phyloP scores from a whole-genome alignment of 2,329 filamentous ascomycete species.

The Nemania sp. region DNA sequence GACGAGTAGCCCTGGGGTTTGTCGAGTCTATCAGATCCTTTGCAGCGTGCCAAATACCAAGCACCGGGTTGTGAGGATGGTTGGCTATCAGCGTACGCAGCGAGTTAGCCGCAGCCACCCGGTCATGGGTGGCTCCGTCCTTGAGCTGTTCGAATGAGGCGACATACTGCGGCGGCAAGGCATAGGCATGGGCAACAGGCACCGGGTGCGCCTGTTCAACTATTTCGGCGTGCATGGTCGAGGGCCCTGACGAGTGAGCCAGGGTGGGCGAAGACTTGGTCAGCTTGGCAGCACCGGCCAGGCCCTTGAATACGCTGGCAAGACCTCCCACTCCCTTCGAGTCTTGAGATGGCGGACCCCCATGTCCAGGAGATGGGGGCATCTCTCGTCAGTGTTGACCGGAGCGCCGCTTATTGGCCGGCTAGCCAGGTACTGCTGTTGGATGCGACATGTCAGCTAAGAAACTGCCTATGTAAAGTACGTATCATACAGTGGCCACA shows the following conservation, averaged over 20 bases:
- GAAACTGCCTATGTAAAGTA: slow-evolving; percentile 5
- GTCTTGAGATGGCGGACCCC: slow-evolving; percentile 55
- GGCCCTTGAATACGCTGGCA: slow-evolving; percentile 65
- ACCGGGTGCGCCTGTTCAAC: slow-evolving; percentile 51
- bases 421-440: slow-evolving; percentile 49
- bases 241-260: slow-evolving; percentile 44
- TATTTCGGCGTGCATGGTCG: slow-evolving; percentile 42
- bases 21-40: slow-evolving; percentile 65
- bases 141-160: slow-evolving; percentile 59
- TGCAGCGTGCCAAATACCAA: slow-evolving; percentile 67
- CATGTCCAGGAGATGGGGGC: slow-evolving; percentile 63
- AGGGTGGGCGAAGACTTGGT: slow-evolving; percentile 54
- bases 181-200: slow-evolving; percentile 46
- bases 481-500: background rate
- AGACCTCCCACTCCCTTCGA: slow-evolving; percentile 59
- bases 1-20: slow-evolving; percentile 57
- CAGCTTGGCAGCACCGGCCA: slow-evolving; percentile 57
- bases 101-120: slow-evolving; percentile 60
- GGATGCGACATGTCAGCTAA: slow-evolving; percentile 48
- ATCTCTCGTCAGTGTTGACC: slow-evolving; percentile 52
- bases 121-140: slow-evolving; percentile 54
- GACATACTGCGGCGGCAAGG: slow-evolving; percentile 56
- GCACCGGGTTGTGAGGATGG: slow-evolving; percentile 60
- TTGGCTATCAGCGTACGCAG: slow-evolving; percentile 60
- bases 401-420: slow-evolving; percentile 44